Evolutionary conservation across 106 monocot species (phyloP).

Genomic region (Acanthochlamys bracteata): DNA sequence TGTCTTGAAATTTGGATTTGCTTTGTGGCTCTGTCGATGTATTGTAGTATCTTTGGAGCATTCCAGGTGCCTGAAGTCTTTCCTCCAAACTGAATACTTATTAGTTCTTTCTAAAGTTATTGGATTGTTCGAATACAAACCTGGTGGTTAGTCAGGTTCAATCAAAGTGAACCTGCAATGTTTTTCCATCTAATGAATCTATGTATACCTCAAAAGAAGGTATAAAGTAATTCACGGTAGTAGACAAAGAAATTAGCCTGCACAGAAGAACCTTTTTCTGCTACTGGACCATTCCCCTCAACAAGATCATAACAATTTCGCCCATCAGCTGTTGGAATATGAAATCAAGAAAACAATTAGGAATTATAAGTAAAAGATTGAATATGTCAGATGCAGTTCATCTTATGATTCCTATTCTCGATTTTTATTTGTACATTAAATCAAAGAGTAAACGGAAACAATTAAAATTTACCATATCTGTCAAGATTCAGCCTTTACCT

Average conservation of each 20-base stretch:
- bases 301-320: conserved; percentile 86
- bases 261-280: conserved; percentile 70
- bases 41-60: too few relatives aligned
- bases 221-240: too few relatives aligned
- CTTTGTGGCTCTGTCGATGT: too few relatives aligned
- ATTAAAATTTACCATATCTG: too few relatives aligned
- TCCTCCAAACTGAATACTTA: too few relatives aligned
- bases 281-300: conserved; percentile 70
- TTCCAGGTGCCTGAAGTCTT: too few relatives aligned
- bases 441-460: not conserved
- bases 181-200: not conserved
- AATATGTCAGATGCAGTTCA: not conserved
- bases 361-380: not conserved
- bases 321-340: conserved; percentile 57
- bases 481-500: not conserved
- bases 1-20: too few relatives aligned
- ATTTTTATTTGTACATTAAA: not conserved
- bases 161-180: conserved; percentile 86
- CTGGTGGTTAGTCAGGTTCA: too few relatives aligned
- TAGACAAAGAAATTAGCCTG: conserved; percentile 49
- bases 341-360: not conserved
- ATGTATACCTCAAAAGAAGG: too few relatives aligned
- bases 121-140: too few relatives aligned
- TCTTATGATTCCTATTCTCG: too few relatives aligned
- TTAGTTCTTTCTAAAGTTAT: too few relatives aligned